Evolutionary conservation across 2,329 filamentous ascomycete species (phyloP), one percentile per base, ranked within the genome.

Genomic region (Xylariaceae sp.): DNA sequence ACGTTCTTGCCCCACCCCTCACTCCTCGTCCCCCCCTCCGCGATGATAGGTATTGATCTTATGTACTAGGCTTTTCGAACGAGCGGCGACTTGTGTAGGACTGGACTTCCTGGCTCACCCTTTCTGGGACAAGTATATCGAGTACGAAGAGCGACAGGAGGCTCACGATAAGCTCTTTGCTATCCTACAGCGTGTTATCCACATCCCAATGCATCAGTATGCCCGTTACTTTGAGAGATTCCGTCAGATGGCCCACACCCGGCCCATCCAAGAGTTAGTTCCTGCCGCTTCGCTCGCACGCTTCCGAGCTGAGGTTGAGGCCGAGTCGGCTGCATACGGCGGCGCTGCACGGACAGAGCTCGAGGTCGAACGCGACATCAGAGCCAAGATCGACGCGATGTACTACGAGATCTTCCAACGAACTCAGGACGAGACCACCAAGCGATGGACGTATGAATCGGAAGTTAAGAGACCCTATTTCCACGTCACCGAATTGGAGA

Each of bases 41-140:
- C 52, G 55, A 61, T 66, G 45, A 35, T 39, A 53, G 34, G 58
- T 60, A 60, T 73, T 77, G 53, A 77, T 71, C 15, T 48, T 39
- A n/a, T n/a, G 11, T 59, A 37, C 13, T 73, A 99, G 94, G 67
- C 83, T 97, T 7, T 97, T 97, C 72, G 93, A 99, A 73, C 89
- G 94, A 66, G 94, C 89, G 63, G 89, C 91, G 34, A 82, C 83
- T 35, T 88, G 84, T 68, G 92, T 96, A 47, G 94, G 94, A 13
- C 82, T 97, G 15, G 94, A 99, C 75, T 99, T 96, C 72, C 81
- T 96, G 35, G 88, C 92, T 1, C 92, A 97, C 72, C 92, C 92
- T 1, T 97, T 99, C 77, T 99, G 94, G 94, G 94, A 99, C 75
- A 97, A 96, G 76, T 99, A 96, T 71, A 85, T 99, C 64, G 94